Evolutionary conservation across 345 rosid species (phyloP).

Genomic region (Gossypium turneri): DNA sequence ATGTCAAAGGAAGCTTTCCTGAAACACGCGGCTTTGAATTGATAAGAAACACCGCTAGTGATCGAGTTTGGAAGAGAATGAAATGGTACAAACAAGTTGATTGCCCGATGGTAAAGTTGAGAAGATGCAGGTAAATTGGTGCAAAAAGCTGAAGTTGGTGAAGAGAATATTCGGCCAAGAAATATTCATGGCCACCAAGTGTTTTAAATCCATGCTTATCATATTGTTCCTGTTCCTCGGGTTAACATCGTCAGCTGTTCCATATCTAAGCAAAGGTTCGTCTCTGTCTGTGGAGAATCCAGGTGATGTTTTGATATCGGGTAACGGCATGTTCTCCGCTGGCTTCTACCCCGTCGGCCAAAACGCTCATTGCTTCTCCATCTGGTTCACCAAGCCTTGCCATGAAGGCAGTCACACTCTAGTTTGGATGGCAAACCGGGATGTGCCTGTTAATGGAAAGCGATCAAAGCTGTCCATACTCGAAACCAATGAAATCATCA

Average conservation of each 20-base stretch:
- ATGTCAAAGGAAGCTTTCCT: background rate
- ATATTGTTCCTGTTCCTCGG: background rate
- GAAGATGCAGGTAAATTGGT: too few relatives aligned
- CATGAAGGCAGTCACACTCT: conserved; percentile 11
- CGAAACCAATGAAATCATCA: conserved; percentile 13
- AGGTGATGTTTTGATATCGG: conserved; percentile 16
- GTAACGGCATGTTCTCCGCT: conserved; percentile 15
- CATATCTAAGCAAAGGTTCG: conserved; percentile 20
- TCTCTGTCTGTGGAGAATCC: conserved; percentile 30
- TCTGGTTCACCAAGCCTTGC: conserved; percentile 25
- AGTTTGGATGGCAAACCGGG: conserved; percentile 38
- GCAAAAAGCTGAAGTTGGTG: background rate
- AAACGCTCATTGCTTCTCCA: conserved; percentile 27
- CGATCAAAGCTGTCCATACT: conserved; percentile 22
- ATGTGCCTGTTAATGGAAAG: conserved; percentile 29
- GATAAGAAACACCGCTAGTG: background rate
- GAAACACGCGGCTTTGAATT: background rate
- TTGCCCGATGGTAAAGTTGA: too few relatives aligned
- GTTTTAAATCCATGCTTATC: background rate
- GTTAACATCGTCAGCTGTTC: background rate
- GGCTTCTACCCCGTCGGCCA: conserved; percentile 31
- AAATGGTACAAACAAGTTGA: too few relatives aligned
- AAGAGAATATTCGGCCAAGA: background rate
- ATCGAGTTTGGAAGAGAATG: background rate
- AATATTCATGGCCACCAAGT: background rate